A percentile compares a stretch with the other conserved stretches of the same genome.
phyloP scores from a whole-genome alignment of 106 monocot species.

The Dactylorhiza incarnata region DNA sequence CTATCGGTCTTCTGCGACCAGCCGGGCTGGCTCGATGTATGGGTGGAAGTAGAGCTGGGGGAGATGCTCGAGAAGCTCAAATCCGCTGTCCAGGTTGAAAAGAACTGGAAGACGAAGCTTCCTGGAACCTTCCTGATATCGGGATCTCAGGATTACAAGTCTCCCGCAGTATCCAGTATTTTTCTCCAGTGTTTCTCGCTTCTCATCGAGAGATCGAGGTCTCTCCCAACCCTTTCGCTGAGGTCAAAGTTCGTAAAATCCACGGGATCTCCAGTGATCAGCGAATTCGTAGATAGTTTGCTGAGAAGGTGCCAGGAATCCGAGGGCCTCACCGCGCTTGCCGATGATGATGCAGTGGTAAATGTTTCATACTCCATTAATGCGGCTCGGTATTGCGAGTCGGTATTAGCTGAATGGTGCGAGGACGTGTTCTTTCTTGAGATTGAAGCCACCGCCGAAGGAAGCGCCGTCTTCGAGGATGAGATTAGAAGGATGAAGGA shows the following conservation, averaged over 20 bases:
- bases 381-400: slow-evolving; percentile 55
- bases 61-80: slow-evolving; percentile 59
- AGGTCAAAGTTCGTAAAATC: slow-evolving; percentile 61
- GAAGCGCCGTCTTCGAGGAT: slow-evolving; percentile 42
- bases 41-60: slow-evolving; percentile 64
- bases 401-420: slow-evolving; percentile 68
- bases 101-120: slow-evolving; percentile 58
- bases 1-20: slow-evolving; percentile 82
- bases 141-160: slow-evolving; percentile 61
- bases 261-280: slow-evolving; percentile 37
- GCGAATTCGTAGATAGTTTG: slow-evolving; percentile 52
- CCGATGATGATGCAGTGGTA: slow-evolving; percentile 83
- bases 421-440: slow-evolving; percentile 91
- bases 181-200: slow-evolving; percentile 38
- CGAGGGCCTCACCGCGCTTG: slow-evolving; percentile 90
- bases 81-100: slow-evolving; percentile 48
- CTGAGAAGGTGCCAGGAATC: slow-evolving; percentile 82
- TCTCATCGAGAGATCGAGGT: slow-evolving; percentile 50
- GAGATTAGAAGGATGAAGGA: slow-evolving; percentile 39
- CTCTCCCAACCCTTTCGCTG: slow-evolving; percentile 53
- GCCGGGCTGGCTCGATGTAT: slow-evolving; percentile 85
- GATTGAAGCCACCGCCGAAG: slow-evolving; percentile 33
- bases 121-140: slow-evolving; percentile 26
- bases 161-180: slow-evolving; percentile 50
- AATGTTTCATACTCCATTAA: slow-evolving; percentile 75